Percentiles rank a stretch among this genome's conserved stretches.
phyloP scores from a whole-genome alignment of 1,284 basidiomycete species.

The Apiotrichum porosum region DNA sequence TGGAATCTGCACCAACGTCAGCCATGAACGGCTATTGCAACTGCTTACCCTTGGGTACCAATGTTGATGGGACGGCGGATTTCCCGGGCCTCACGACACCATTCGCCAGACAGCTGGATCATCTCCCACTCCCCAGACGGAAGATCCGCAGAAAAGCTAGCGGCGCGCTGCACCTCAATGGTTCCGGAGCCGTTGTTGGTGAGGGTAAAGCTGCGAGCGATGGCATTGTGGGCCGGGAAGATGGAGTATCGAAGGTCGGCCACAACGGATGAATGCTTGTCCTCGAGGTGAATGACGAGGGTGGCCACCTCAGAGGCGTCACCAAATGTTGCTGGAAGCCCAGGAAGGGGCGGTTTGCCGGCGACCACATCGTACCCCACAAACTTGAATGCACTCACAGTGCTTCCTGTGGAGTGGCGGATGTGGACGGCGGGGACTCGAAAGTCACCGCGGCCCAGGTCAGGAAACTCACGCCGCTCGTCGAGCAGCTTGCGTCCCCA shows the following conservation, averaged over 20 bases:
- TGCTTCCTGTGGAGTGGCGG: conserved; percentile 10
- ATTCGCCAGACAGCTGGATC: conserved; percentile 23
- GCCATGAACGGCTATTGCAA: background rate
- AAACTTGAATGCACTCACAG: conserved; percentile 19
- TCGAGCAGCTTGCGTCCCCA: too few relatives aligned
- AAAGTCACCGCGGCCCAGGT: conserved; percentile 26
- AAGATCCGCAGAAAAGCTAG: conserved; percentile 23
- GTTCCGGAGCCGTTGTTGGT: conserved; percentile 13
- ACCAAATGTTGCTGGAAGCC: conserved; percentile 24
- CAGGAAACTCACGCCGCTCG: conserved; percentile 19
- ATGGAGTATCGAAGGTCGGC: conserved; percentile 22
- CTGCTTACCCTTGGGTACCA: too few relatives aligned
- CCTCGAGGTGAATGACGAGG: conserved; percentile 18
- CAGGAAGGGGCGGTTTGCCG: conserved; percentile 17
- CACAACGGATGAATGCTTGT: conserved; percentile 6
- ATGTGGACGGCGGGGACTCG: conserved; percentile 23
- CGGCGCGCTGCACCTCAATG: conserved; percentile 16
- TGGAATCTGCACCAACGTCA: conserved; percentile 22
- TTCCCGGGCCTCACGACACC: conserved; percentile 20
- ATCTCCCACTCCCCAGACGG: conserved; percentile 19
- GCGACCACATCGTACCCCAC: conserved; percentile 6
- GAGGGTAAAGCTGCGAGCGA: conserved; percentile 14
- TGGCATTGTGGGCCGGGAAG: conserved; percentile 13
- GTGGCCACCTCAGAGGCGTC: conserved; percentile 10
- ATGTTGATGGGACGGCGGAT: conserved; percentile 11